Base-by-base conservation (phyloP, 2,329 filamentous ascomycete species). In the Zymoseptoria tritici region DNA sequence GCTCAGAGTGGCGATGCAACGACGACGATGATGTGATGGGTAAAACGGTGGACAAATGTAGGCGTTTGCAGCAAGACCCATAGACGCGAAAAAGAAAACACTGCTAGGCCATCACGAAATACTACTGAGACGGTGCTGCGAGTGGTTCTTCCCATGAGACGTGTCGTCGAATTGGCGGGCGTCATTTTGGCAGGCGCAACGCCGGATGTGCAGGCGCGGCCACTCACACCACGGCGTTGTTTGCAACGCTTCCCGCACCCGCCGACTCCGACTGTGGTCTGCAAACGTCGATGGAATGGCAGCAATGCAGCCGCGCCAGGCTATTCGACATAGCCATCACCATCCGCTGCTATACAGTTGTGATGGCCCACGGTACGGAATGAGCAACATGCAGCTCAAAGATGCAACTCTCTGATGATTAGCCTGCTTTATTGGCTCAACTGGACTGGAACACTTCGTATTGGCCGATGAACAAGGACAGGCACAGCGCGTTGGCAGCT, bases 181-280 rank as follows among this genome's bases (percentile, higher is more conserved):
- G 51, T 53, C 50, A 58, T 55, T 57, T 52, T 58, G 52, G 59
- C 60, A 60, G 59, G 60, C 57, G 60, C 60, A 60, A 56, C 24
- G 49, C 57, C 11, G 24, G 55, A 42, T 24, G 20, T 52, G 52
- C 54, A 52, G 52, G 54, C 52, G 55, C 57, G 54, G 52, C 57
- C 57, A 52, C 42, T 49, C 57, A 57, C 29, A 60, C 54, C 58
- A 56, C 56, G 57, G 49, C 26, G 56, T 50, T 21, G 58, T 52
- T 50, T 60, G 59, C 52, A 46, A 55, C 21, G 57, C 57, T 42
- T 42, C 36, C 16, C 16, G 36, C 52, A 24, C 46, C 52, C 57
- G 49, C 57, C 54, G 58, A 56, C 56, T 57, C 58, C 53, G 58
- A 60, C 60, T 57, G 58, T 29, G 24, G 57, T 46, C 59, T 54